These are phyloP conservation scores for Elsinoe arachidis DNA, from an alignment of 2,329 filamentous ascomycete genomes.

Conservation along the genomic window DNA sequence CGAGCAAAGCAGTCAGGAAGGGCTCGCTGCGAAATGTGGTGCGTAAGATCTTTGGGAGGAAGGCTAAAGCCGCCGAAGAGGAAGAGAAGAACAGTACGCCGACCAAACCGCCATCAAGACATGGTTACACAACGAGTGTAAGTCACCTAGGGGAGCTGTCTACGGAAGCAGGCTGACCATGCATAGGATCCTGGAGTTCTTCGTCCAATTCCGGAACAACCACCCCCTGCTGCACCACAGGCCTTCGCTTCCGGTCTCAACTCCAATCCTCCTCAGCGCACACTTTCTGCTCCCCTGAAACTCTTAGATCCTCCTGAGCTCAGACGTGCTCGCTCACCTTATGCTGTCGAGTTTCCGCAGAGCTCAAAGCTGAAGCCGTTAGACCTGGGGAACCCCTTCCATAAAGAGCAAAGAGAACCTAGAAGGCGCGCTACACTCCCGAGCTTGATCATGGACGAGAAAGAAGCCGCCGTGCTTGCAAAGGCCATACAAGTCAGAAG, in stretches of 20 bases:
- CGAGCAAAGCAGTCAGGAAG: slow-evolving; percentile 19
- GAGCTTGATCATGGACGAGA: slow-evolving; percentile 23
- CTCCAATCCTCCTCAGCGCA: slow-evolving; percentile 17
- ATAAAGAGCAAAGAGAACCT: slow-evolving; percentile 13
- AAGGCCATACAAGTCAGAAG: slow-evolving; percentile 13
- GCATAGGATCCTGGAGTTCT: slow-evolving; percentile 16
- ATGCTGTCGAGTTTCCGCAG: slow-evolving; percentile 30
- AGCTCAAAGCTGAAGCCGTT: slow-evolving; percentile 29
- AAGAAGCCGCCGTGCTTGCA: slow-evolving; percentile 19
- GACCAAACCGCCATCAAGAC: slow-evolving; percentile 19
- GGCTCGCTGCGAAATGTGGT: slow-evolving; percentile 30
- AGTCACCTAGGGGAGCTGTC: neutral
- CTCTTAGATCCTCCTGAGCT: slow-evolving; percentile 13
- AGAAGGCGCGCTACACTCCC: slow-evolving; percentile 24
- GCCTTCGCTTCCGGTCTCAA: slow-evolving; percentile 2
- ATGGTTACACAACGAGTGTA: slow-evolving; percentile 27
- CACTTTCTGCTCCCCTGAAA: slow-evolving; percentile 21
- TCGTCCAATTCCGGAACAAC: slow-evolving; percentile 13
- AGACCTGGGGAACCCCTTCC: slow-evolving; percentile 27
- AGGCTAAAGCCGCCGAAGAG: slow-evolving; percentile 22
- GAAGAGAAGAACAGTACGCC: slow-evolving; percentile 13
- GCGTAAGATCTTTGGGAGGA: slow-evolving; percentile 29
- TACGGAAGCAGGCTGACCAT: slow-evolving; percentile 5
- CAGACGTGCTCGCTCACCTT: slow-evolving; percentile 23
- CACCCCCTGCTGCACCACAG: slow-evolving; percentile 11